Evolutionary conservation across 352 stramenopile species (phyloP).

Genomic region (Phytophthora agathidicida): DNA sequence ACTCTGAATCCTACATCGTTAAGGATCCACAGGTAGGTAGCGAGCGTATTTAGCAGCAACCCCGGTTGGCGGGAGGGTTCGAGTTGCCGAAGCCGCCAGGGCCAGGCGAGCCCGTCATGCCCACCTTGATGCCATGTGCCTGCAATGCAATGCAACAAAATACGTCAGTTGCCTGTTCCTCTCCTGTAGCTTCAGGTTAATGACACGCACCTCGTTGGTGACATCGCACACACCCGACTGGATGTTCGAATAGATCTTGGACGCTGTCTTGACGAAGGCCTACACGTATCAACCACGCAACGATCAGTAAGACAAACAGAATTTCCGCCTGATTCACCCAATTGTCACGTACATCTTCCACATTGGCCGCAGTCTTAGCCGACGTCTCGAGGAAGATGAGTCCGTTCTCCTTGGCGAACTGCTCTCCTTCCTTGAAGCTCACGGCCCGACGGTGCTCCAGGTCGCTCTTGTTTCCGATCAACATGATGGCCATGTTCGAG

Average conservation of each 20-base stretch:
- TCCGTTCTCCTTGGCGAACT: conserved; percentile 99
- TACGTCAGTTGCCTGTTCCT: neutral
- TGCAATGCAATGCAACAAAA: conserved; percentile 31
- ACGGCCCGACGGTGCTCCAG: conserved; percentile 96
- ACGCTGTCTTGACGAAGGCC: conserved; percentile 96
- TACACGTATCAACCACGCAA: conserved; percentile 21
- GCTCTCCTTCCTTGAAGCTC: conserved; percentile 96
- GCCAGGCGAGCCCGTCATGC: conserved; percentile 83
- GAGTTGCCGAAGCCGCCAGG: conserved; percentile 82
- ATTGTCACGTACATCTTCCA: conserved; percentile 93
- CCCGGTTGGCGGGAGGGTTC: conserved; percentile 69
- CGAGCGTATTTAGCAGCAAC: conserved; percentile 72
- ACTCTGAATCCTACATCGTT: conserved; percentile 11
- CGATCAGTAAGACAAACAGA: neutral
- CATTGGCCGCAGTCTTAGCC: conserved; percentile 98
- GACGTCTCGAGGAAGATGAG: conserved; percentile 99
- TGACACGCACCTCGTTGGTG: conserved; percentile 87
- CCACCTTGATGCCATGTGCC: conserved; percentile 90
- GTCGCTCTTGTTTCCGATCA: conserved; percentile 99
- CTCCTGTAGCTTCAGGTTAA: neutral
- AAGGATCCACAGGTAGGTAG: conserved; percentile 1
- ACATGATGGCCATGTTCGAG: conserved; percentile 99
- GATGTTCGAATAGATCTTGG: conserved; percentile 97
- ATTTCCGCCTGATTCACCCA: neutral
- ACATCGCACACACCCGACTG: conserved; percentile 94